These are phyloP conservation scores for Aleurites moluccanus DNA, from an alignment of 441 rosid genomes.

Conservation along the genomic window DNA sequence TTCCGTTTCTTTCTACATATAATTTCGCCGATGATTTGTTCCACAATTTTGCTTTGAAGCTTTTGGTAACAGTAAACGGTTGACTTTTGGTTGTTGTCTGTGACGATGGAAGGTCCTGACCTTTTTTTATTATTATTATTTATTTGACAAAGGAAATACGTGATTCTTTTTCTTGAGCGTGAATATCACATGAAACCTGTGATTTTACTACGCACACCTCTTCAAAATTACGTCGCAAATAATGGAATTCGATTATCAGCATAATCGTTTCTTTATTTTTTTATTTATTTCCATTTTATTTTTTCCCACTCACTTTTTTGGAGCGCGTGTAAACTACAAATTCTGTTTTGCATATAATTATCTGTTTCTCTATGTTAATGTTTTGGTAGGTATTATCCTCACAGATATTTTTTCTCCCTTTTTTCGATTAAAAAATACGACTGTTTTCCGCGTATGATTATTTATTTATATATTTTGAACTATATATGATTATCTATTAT, in stretches of 20 bases:
- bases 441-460: too few species aligned
- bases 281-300: too few species aligned
- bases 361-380: too few species aligned
- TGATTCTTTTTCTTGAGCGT: constrained; percentile 3
- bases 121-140: too few species aligned
- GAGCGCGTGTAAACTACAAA: not conserved
- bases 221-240: not conserved
- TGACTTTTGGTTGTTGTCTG: not conserved
- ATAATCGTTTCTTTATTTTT: not conserved
- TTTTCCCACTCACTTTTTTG: not conserved
- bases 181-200: constrained; percentile 22
- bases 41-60: not conserved
- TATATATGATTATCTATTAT: not conserved
- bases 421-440: too few species aligned
- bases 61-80: not conserved
- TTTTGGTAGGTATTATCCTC: too few species aligned
- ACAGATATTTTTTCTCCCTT: too few species aligned
- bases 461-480: too few species aligned
- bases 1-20: not conserved
- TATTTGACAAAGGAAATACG: not conserved
- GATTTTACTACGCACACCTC: constrained; percentile 13
- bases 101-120: too few species aligned
- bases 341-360: too few species aligned
- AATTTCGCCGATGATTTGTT: not conserved
- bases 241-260: not conserved